Percentiles rank a stretch among this genome's conserved stretches.
Conservation (phyloP, 768 basidiomycete species). For the Candolleomyces aberdarensis region DNA sequence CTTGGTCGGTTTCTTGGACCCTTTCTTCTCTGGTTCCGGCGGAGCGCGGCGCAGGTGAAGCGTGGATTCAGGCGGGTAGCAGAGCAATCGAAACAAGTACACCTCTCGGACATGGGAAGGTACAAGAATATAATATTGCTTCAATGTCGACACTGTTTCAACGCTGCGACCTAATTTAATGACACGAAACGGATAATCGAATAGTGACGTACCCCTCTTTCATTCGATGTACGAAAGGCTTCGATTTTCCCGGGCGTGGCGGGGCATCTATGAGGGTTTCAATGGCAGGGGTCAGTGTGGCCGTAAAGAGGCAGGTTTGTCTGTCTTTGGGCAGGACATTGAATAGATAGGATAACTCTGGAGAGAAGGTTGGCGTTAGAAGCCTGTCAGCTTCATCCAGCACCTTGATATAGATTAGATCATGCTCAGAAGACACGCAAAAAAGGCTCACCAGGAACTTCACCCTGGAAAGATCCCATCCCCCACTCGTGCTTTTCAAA, state of each 20-base stretch:
- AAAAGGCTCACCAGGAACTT: conserved; percentile 69
- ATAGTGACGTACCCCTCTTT: conserved; percentile 49
- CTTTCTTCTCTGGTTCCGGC: conserved; percentile 44
- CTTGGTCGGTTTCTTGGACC: conserved; percentile 16
- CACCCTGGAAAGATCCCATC: conserved; percentile 83
- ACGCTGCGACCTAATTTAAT: conserved; percentile 43
- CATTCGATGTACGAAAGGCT: conserved; percentile 84
- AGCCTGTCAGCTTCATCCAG: conserved; percentile 96
- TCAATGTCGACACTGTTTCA: conserved; percentile 85
- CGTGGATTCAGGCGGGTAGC: conserved; percentile 82
- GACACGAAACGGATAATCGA: background rate
- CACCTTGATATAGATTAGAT: conserved; percentile 46
- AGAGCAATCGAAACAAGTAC: conserved; percentile 87
- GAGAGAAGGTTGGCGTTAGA: conserved; percentile 83
- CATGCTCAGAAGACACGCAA: background rate
- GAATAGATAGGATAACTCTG: conserved; percentile 81
- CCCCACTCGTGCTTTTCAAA: conserved; percentile 68
- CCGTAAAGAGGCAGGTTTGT: conserved; percentile 97
- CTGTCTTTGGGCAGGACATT: conserved; percentile 72
- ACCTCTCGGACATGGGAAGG: conserved; percentile 93
- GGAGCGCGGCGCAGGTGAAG: conserved; percentile 61
- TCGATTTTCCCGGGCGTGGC: conserved; percentile 79
- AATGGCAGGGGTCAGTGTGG: conserved; percentile 86
- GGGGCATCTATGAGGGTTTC: conserved; percentile 69
- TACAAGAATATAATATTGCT: conserved; percentile 87